Evolutionary conservation across 495 filamentous ascomycete genomes (phyloP), one percentile per base, ranked within the genome.

Genomic region (Lepidopterella palustris): DNA sequence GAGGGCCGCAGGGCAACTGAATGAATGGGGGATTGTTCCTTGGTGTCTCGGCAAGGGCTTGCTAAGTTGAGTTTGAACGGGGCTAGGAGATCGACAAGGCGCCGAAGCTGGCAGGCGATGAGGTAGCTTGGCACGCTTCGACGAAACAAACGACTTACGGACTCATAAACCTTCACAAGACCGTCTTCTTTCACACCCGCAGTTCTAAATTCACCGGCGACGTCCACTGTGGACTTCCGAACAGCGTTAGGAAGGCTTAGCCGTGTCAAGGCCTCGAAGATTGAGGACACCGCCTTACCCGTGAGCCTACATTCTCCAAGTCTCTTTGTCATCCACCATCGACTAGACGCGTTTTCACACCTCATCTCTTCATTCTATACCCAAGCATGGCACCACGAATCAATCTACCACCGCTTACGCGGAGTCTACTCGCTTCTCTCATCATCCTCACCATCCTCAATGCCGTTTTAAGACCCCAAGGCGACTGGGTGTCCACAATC

Each of bases 381-480:
- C 55, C 50, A 71, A 71, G 66, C 65, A 92, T 95, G 89, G 82
- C 87, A 67, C 79, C 90, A 51, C 84, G 90, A 78, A 81, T 97
- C 77, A 96, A 92, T 67, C 84, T 96, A 60, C 93, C 93, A 59
- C 92, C 93, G 3, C 82, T 95, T 53, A 97, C 93, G 39, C 87
- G 92, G 55, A 78, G 84, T 66, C 80, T 89, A 51, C 87, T 98
- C 62, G 79, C 85, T 70, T 78, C 80, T 42, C 80, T 92, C 55
- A 72, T 90, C 58, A 73, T 81, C 57, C 83, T 96, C 66, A 95
- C 93, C 45, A 72, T 90, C 57, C 79, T 95, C 62, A 90, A 90
- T 72, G 89, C 88, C 59, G 79, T 85, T 54, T 81, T 90, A 73
- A 82, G 89, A 69, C 66, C 66, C 0, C 42, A 57, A 21, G 78